Conservation (phyloP, 768 basidiomycete species). For the Pleurotus platypus region DNA sequence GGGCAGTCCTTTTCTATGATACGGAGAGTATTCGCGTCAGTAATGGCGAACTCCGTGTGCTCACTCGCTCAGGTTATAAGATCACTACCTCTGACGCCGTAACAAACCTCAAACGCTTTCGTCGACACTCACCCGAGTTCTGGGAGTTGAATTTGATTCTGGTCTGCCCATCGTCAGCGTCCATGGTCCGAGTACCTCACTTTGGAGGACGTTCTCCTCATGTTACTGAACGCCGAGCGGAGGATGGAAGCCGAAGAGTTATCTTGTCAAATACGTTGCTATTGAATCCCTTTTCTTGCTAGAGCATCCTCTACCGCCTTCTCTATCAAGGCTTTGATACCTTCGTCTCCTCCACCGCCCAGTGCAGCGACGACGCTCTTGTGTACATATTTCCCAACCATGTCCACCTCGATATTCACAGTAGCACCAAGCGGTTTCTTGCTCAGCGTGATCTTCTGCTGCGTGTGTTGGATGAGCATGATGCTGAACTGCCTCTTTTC, state of each 20-base stretch:
- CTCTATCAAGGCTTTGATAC: constrained; percentile 48
- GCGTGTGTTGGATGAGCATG: constrained; percentile 96
- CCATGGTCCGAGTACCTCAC: too few species aligned
- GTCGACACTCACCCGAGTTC: too few species aligned
- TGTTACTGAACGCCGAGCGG: too few species aligned
- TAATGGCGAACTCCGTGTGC: too few species aligned
- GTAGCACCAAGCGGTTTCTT: constrained; percentile 71
- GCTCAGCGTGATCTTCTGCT: constrained; percentile 78
- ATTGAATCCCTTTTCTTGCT: constrained; percentile 36
- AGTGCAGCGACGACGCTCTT: constrained; percentile 76
- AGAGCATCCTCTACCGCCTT: constrained; percentile 56
- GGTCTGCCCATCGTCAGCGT: too few species aligned
- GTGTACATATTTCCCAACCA: constrained; percentile 89
- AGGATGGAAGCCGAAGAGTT: background rate
- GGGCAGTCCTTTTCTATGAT: too few species aligned
- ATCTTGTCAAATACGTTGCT: constrained; percentile 6
- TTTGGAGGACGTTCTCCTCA: too few species aligned
- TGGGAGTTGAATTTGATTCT: too few species aligned
- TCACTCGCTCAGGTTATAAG: too few species aligned
- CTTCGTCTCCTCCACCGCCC: constrained; percentile 47
- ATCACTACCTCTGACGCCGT: too few species aligned
- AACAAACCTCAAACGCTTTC: too few species aligned
- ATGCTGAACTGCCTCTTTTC: constrained; percentile 65
- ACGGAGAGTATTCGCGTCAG: too few species aligned
- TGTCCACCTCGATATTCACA: constrained; percentile 95